These are phyloP conservation scores for Aspergillus quadricinctus DNA, from an alignment of 2,329 filamentous ascomycete genomes.

Conservation along the genomic window DNA sequence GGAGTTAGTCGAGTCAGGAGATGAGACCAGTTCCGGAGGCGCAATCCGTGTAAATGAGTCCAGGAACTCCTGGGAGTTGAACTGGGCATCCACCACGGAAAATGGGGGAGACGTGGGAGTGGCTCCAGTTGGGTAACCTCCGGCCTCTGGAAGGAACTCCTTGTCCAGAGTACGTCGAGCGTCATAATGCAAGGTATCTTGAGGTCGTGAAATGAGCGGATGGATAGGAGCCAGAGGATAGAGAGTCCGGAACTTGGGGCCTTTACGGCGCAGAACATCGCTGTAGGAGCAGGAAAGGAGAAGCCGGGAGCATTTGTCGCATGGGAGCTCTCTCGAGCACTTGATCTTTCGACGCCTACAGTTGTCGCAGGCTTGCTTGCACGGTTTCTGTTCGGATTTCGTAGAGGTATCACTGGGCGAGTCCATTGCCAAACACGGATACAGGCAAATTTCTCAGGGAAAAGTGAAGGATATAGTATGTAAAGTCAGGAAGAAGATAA, in stretches of 20 bases:
- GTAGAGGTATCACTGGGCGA: constrained; percentile 5
- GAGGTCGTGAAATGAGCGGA: constrained; percentile 23
- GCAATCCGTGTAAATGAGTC: constrained; percentile 27
- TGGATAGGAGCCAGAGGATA: constrained; percentile 36
- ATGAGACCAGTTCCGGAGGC: constrained; percentile 29
- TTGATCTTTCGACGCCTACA: constrained; percentile 42
- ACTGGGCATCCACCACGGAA: constrained; percentile 21
- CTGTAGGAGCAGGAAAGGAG: constrained; percentile 39
- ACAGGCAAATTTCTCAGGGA: neutral
- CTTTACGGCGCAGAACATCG: constrained; percentile 36
- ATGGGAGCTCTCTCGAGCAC: constrained; percentile 38
- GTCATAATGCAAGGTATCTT: constrained; percentile 11
- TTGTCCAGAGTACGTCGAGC: constrained; percentile 14
- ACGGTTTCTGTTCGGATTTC: constrained; percentile 16
- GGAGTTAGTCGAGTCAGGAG: constrained; percentile 31
- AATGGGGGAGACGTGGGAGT: constrained; percentile 26
- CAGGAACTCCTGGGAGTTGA: constrained; percentile 17
- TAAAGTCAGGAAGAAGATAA: neutral
- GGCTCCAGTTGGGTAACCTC: constrained; percentile 16
- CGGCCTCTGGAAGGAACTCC: constrained; percentile 15
- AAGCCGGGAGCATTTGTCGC: constrained; percentile 37
- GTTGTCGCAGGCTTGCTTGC: constrained; percentile 39
- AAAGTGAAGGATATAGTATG: neutral
- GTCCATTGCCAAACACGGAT: constrained; percentile 17
- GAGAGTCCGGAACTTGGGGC: constrained; percentile 36